phyloP scores from a whole-genome alignment of 1,284 basidiomycete genomes.

The Hortiboletus rubellus region DNA sequence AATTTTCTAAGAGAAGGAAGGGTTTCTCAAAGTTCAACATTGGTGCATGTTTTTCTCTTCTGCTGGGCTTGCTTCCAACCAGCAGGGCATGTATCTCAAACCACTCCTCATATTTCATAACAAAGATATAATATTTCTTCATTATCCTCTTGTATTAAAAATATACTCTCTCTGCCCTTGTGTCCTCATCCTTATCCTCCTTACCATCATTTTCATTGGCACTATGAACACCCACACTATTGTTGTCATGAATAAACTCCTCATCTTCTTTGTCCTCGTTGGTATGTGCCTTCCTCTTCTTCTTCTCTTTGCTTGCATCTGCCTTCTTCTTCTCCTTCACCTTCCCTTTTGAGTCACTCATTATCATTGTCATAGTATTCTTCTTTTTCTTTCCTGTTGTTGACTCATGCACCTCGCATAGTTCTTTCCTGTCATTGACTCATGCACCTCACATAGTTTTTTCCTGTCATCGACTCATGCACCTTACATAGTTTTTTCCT shows the following conservation, averaged over 20 bases:
- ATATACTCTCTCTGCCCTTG: not conserved
- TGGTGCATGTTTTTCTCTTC: not conserved
- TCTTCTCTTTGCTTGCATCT: no score
- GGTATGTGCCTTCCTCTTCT: no score
- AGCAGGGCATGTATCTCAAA: not conserved
- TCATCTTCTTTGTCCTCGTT: not conserved
- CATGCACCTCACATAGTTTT: no score
- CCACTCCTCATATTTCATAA: no score
- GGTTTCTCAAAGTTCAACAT: not conserved
- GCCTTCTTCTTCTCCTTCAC: no score
- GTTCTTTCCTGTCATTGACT: no score
- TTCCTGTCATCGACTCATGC: no score
- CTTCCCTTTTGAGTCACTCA: no score
- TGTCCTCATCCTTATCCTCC: not conserved
- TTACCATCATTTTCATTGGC: not conserved
- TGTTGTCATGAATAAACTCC: no score
- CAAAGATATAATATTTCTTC: not conserved
- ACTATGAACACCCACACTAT: no score
- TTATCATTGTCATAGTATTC: not conserved
- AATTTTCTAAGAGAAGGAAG: not conserved
- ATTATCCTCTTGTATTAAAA: not conserved
- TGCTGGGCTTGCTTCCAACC: rapidly evolving
- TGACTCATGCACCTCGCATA: no score
- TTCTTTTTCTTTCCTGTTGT: not conserved
- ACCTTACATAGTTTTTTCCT: no score